These are phyloP conservation scores for Exophiala sp. DNA, from an alignment of 2,329 filamentous ascomycete species.

Conservation along the genomic window DNA sequence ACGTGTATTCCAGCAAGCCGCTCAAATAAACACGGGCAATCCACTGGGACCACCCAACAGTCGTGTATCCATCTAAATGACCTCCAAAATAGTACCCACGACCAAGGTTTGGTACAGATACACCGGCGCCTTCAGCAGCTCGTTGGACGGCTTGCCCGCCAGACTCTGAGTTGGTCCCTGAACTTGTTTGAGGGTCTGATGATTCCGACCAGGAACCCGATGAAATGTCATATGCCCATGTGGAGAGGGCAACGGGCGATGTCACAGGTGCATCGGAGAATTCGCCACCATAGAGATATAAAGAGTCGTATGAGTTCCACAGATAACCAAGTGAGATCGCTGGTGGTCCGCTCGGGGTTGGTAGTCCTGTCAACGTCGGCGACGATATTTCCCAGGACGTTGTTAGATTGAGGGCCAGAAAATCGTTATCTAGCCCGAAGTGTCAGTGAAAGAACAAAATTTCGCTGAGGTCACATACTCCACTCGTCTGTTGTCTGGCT, in stretches of 20 bases:
- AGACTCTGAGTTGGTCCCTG: constrained; percentile 59
- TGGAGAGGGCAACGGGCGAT: constrained; percentile 57
- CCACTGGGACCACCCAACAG: constrained; percentile 65
- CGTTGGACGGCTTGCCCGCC: constrained; percentile 60
- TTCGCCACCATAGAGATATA: constrained; percentile 72
- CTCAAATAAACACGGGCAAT: constrained; percentile 66
- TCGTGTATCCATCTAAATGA: constrained; percentile 64
- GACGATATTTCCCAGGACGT: constrained; percentile 66
- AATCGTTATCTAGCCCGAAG: constrained; percentile 59
- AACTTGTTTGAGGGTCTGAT: constrained; percentile 57
- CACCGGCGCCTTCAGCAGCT: constrained; percentile 68
- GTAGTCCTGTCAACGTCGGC: constrained; percentile 60
- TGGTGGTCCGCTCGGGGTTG: constrained; percentile 65
- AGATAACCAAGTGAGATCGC: constrained; percentile 70
- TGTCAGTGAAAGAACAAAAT: constrained; percentile 10
- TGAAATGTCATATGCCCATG: constrained; percentile 68
- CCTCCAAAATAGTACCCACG: constrained; percentile 77
- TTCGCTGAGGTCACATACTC: constrained; percentile 52
- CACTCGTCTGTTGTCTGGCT: constrained; percentile 63
- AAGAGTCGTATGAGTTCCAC: constrained; percentile 67
- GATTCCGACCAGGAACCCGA: constrained; percentile 62
- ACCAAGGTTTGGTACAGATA: constrained; percentile 66
- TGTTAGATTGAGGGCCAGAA: constrained; percentile 68
- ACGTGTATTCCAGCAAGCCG: constrained; percentile 71
- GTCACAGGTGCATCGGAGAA: constrained; percentile 62